Percentiles rank a stretch among this genome's conserved stretches.
Conservation (phyloP, 768 basidiomycete species). For the Mycena galopus region DNA sequence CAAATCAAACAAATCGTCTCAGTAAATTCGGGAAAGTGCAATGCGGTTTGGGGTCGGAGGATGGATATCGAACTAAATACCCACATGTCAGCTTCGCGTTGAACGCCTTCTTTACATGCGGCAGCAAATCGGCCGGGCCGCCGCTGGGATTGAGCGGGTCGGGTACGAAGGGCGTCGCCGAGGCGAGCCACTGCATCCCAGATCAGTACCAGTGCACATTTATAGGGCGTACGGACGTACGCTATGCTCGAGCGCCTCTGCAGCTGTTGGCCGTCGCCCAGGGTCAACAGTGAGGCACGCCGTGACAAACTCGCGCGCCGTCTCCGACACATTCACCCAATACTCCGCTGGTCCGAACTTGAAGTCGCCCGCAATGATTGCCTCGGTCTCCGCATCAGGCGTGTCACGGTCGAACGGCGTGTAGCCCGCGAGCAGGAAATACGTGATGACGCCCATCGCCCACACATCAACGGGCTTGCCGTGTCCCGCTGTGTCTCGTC, state of each 20-base stretch:
- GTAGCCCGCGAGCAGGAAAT: slow-evolving; percentile 92
- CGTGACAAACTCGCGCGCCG: slow-evolving; percentile 87
- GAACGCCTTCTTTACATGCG: slow-evolving; percentile 90
- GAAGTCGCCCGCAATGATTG: slow-evolving; percentile 31
- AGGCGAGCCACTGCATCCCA: slow-evolving; percentile 74
- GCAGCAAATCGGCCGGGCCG: slow-evolving; percentile 82
- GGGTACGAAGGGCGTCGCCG: slow-evolving; percentile 74
- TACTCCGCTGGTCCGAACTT: slow-evolving; percentile 67
- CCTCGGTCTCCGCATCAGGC: slow-evolving; percentile 29
- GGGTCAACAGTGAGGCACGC: slow-evolving; percentile 91
- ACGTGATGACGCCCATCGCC: slow-evolving; percentile 99
- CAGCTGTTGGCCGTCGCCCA: slow-evolving; percentile 81
- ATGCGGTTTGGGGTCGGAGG: slow-evolving; percentile 22
- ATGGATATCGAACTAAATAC: slow-evolving; percentile 43
- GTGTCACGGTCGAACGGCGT: slow-evolving; percentile 95
- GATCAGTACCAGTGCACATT: too few relatives aligned
- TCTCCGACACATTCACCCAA: slow-evolving; percentile 86
- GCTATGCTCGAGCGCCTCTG: slow-evolving; percentile 78
- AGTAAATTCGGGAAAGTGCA: too few relatives aligned
- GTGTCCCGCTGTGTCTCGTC: slow-evolving; percentile 76
- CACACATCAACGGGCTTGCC: slow-evolving; percentile 95
- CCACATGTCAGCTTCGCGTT: slow-evolving; percentile 88
- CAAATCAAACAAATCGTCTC: background rate
- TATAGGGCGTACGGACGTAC: slow-evolving; percentile 43
- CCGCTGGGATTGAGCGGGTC: slow-evolving; percentile 70